These are phyloP conservation scores for Eucalyptus sp. DNA, from an alignment of 345 rosid genomes.

Conservation along the genomic window DNA sequence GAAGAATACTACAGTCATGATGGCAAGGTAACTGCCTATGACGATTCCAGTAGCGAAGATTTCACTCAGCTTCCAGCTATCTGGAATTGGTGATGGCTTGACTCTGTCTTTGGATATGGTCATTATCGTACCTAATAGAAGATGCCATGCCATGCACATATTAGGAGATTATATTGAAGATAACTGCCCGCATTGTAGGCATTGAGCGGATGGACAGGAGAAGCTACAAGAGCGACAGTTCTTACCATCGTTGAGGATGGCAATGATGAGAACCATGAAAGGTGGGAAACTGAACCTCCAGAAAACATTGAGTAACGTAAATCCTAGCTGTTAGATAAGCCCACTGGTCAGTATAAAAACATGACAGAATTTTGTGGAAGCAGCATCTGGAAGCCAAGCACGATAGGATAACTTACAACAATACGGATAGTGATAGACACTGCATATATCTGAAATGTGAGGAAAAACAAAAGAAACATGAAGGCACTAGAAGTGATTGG, in stretches of 20 bases:
- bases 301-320: constrained; percentile 51
- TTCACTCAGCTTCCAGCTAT: constrained; percentile 86
- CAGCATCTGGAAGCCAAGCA: not conserved
- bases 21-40: constrained; percentile 64
- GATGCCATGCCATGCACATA: not conserved
- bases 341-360: not conserved
- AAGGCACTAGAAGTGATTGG: not conserved
- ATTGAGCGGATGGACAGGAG: not conserved
- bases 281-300: constrained; percentile 88
- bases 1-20: constrained; percentile 64
- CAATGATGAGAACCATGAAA: constrained; percentile 77
- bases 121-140: constrained; percentile 63
- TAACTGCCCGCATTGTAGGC: not conserved
- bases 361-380: not conserved
- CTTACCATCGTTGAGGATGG: constrained; percentile 68
- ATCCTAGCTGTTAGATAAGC: constrained; percentile 41
- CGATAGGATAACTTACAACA: constrained; percentile 28
- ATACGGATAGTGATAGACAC: constrained; percentile 88
- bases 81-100: constrained; percentile 80
- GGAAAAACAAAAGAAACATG: not conserved
- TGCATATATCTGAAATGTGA: constrained; percentile 49
- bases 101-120: constrained; percentile 93
- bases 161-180: not conserved
- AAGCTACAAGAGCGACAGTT: not conserved
- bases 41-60: constrained; percentile 84